Base-by-base conservation (phyloP, 1,284 basidiomycete genomes). In the Tylopilus sp. region DNA sequence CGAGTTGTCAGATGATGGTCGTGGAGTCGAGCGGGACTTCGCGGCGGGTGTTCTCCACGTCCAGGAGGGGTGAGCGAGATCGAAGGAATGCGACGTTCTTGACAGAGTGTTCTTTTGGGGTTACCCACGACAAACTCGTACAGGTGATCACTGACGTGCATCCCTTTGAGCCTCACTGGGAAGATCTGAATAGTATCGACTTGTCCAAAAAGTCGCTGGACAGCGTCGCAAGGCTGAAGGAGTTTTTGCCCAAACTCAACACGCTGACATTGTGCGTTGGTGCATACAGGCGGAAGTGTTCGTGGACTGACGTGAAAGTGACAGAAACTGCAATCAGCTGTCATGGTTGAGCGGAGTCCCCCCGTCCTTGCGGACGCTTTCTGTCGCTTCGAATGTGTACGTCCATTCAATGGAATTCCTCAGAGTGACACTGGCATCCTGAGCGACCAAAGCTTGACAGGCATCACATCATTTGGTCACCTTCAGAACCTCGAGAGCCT, bases 111-210 rank as follows among this genome's bases (percentile, higher is more conserved):
- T 97, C 94, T 25, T 99, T 99, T 65, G 91, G 83, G 16, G 84
- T 97, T 26, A 82, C 93, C 9, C 90, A 92, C 62, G 95, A 97
- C 67, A 82, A 84, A 39, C 80, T 99, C 3, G 86, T 99, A 2
- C 82, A 92, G 67, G 82, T 92, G 54, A 92, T 99, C 62, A 98
- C 95, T 36, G 95, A 98, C 62, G 85, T 95, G 12, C 89, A 95
- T 65, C 93, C 95, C 1, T 97, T 93, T 71, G 91, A 95, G 65
- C 92, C 94, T 15, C 80, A 92, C 65, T 99, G 96, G 96, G 93
- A 97, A 58, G 75, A 82, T 40, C 71, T 99, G 55, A 74, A 66
- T 48, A 70, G 72, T 13, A 85, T 99, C 56, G 86, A 98, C 65
- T 73, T 99, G 58, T 86, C 86, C 33, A 74, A 76, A 44, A 88